Evolutionary conservation across 768 basidiomycete genomes (phyloP).

Genomic region (Suillus sp.): DNA sequence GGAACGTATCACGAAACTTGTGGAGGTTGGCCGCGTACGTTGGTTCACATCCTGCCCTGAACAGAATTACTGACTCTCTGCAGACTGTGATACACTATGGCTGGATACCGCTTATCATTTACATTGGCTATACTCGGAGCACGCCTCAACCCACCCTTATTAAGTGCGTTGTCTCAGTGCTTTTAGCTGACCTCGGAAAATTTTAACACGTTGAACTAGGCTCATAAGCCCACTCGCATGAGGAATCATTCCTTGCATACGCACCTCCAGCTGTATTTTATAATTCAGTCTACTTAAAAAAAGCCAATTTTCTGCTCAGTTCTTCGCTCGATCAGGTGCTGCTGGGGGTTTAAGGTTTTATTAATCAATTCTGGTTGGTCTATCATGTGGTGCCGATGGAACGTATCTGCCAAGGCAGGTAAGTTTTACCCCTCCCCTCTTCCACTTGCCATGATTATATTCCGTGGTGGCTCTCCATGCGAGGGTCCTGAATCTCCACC

Average conservation of each 20-base stretch:
- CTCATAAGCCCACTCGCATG: slow-evolving; percentile 93
- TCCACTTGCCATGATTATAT: slow-evolving; percentile 52
- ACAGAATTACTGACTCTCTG: slow-evolving; percentile 9
- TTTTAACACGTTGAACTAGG: slow-evolving; percentile 42
- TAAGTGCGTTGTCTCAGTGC: slow-evolving; percentile 64
- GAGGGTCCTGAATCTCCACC: slow-evolving; percentile 29
- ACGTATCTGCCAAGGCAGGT: slow-evolving; percentile 23
- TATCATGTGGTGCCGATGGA: neutral
- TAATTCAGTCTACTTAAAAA: slow-evolving; percentile 24
- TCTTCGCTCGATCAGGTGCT: neutral
- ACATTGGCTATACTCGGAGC: slow-evolving; percentile 90
- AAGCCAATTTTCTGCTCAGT: slow-evolving; percentile 7
- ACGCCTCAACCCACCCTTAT: slow-evolving; percentile 94
- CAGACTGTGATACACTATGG: slow-evolving; percentile 92
- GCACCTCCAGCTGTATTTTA: slow-evolving; percentile 29
- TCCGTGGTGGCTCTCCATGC: slow-evolving; percentile 58
- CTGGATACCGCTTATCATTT: slow-evolving; percentile 97
- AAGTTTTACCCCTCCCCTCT: slow-evolving; percentile 23
- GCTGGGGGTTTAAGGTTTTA: neutral
- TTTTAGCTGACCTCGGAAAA: slow-evolving; percentile 10
- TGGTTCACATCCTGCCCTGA: slow-evolving; percentile 9
- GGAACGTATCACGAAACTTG: slow-evolving; percentile 82
- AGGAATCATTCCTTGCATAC: slow-evolving; percentile 26
- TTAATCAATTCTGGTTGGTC: neutral
- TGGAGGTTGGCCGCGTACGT: slow-evolving; percentile 82